These are phyloP conservation scores for Bolboschoenoplectus hybrid DNA, from an alignment of 202 grass and related monocot species.

Conservation along the genomic window DNA sequence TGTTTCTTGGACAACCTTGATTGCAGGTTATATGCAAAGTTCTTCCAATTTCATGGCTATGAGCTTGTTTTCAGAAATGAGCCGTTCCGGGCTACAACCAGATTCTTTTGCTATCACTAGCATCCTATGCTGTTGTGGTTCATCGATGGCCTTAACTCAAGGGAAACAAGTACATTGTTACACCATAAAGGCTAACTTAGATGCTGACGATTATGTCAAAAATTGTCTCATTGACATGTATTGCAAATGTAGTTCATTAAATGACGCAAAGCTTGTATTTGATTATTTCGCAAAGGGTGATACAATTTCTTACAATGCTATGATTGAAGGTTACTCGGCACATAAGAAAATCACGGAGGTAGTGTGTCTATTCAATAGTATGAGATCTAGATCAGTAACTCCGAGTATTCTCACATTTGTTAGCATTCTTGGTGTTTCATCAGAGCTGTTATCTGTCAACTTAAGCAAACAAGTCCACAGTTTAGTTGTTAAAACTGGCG, in stretches of 20 bases:
- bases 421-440: conserved; percentile 62
- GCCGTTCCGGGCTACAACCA: conserved; percentile 48
- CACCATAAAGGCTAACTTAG: conserved; percentile 61
- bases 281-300: conserved; percentile 52
- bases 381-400: conserved; percentile 57
- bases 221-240: conserved; percentile 75
- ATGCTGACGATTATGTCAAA: conserved; percentile 59
- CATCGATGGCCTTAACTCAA: conserved; percentile 52
- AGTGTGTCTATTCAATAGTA: conserved; percentile 54
- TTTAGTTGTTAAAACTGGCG: conserved; percentile 64
- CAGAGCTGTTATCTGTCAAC: conserved; percentile 51
- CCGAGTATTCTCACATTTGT: conserved; percentile 68
- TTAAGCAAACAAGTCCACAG: conserved; percentile 74
- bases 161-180: conserved; percentile 70
- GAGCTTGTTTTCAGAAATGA: conserved; percentile 62
- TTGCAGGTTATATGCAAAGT: conserved; percentile 74
- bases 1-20: conserved; percentile 83
- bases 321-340: conserved; percentile 80
- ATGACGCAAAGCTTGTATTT: conserved; percentile 59
- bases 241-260: conserved; percentile 61
- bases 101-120: conserved; percentile 73
- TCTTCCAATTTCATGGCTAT: conserved; percentile 59
- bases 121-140: conserved; percentile 68
- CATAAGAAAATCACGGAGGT: conserved; percentile 54
- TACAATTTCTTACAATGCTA: conserved; percentile 66